Conservation (phyloP, 192 early-diverging fungal genomes). For the Podila minutissima region DNA sequence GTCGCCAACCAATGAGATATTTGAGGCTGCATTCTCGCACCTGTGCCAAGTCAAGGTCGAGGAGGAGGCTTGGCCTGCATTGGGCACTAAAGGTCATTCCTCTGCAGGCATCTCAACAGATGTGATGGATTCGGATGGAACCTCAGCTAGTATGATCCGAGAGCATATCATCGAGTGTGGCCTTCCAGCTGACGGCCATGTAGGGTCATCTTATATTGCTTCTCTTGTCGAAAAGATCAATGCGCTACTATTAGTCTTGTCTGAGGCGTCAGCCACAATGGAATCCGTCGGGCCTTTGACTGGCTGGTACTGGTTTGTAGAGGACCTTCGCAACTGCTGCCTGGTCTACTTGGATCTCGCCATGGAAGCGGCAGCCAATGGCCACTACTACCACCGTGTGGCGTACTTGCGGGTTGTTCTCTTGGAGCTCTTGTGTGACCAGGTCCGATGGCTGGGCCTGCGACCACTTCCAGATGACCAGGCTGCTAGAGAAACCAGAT, state of each 20-base stretch:
- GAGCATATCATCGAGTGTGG: constrained; percentile 37
- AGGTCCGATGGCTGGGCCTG: constrained; percentile 2
- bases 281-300: neutral
- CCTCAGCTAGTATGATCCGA: constrained; percentile 12
- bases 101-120: neutral
- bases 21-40: constrained; percentile 42
- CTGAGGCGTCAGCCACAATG: constrained; percentile 3
- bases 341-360: constrained; percentile 1
- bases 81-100: neutral
- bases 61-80: neutral
- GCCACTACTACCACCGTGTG: neutral
- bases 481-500: neutral
- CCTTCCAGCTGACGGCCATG: constrained; percentile 26
- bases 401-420: constrained; percentile 4
- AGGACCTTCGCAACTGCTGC: constrained; percentile 26
- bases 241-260: constrained; percentile 10
- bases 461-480: neutral
- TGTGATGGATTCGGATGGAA: neutral
- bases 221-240: constrained; percentile 21
- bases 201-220: constrained; percentile 17
- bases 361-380: constrained; percentile 5
- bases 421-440: constrained; percentile 3
- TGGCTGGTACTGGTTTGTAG: constrained; percentile 50
- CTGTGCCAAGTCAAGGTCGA: constrained; percentile 13
- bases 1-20: constrained; percentile 26